Base-by-base conservation (phyloP, 768 basidiomycete species). In the Antrodiella citrinella region DNA sequence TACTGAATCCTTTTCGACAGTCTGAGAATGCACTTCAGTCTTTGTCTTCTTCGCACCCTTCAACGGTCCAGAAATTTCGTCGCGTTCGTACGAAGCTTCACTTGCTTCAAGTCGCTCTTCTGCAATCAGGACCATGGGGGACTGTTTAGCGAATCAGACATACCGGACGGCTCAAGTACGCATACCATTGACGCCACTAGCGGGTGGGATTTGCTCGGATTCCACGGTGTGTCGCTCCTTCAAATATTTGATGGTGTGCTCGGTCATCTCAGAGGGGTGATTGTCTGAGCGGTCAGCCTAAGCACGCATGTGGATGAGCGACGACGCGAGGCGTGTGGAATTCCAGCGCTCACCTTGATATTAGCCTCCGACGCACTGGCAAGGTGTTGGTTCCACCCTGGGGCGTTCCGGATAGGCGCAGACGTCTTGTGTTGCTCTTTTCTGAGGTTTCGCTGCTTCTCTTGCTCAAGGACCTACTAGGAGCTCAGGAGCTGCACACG, bases 301-400 rank as follows among this genome's bases (percentile, higher is more conserved):
- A 12, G 24, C 4, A 44, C n/a, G 41, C n/a, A 9, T 7, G 7
- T 15, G 15, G 41, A 43, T 7, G 9, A 9, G 41, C n/a, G 21
- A 5, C n/a, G 41, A 48, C 43, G 11, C 19, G 45, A 12, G 20
- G 53, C 40, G 11, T 13, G 12, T 19, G 41, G 26, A 41, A 22
- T n/a, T 5, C 21, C 4, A 44, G n/a, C 24, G 38, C 57, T 23
- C 12, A 67, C 68, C 62, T 69, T 69, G 24, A 68, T 52, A 18
- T 61, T 58, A 11, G 67, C 67, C 58, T 69, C 68, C 0, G 67
- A 67, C 9, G 59, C 51, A 26, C 60, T 66, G 15, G 66, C 67
- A 25, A 69, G 66, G 26, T 60, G 52, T 51, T 68, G 62, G 55
- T 69, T 69, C 68, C 68, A 69, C 19, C 68, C 68, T 3, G 68